Conservation (phyloP, 257 asterid species). For the Pogostemon cablin region DNA sequence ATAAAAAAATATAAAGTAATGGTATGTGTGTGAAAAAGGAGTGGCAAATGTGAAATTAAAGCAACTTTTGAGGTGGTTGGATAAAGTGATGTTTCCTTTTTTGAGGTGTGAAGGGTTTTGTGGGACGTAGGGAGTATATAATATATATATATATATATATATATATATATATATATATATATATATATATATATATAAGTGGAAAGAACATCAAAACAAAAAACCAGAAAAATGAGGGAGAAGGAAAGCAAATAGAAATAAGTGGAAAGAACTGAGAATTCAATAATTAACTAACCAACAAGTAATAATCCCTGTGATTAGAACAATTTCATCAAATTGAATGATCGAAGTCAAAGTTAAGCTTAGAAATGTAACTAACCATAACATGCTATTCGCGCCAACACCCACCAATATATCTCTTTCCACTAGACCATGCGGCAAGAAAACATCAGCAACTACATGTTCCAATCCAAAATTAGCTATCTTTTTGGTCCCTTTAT, state of each 20-base stretch:
- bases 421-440: constrained; percentile 50
- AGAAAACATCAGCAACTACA: constrained; percentile 49
- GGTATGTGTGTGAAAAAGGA: too few relatives aligned
- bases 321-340: constrained; percentile 17
- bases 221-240: background rate
- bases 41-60: too few relatives aligned
- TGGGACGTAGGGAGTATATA: too few relatives aligned
- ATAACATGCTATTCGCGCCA: constrained; percentile 51
- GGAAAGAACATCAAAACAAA: background rate
- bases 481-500: constrained; percentile 50
- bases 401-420: constrained; percentile 65
- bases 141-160: too few relatives aligned
- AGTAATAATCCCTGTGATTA: constrained; percentile 11
- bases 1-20: too few relatives aligned
- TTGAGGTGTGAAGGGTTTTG: too few relatives aligned
- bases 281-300: constrained; percentile 9
- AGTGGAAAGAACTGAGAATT: background rate
- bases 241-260: background rate
- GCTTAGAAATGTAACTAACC: constrained; percentile 48
- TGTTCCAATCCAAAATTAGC: constrained; percentile 66
- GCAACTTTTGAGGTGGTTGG: too few relatives aligned
- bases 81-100: too few relatives aligned
- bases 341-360: constrained; percentile 9
- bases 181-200: too few relatives aligned
- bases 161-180: background rate